Percentiles rank a stretch among this genome's conserved stretches.
Conservation (phyloP, 1,284 basidiomycete species). For the Leccinum angustisporum region DNA sequence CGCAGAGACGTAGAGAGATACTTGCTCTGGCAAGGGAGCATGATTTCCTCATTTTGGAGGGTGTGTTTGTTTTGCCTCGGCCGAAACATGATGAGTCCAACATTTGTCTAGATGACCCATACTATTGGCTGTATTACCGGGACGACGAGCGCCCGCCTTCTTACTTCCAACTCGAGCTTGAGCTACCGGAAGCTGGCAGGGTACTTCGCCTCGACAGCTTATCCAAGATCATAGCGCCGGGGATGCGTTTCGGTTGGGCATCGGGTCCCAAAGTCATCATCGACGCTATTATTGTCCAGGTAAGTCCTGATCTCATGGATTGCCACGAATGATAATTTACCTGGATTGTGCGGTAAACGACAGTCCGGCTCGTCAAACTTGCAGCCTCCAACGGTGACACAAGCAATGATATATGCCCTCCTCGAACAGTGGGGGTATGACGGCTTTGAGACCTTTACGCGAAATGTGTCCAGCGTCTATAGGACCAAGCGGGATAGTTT, state of each 20-base stretch:
- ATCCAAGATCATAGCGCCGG: slow-evolving; percentile 53
- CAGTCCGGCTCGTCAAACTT: slow-evolving; percentile 73
- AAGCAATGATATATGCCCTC: slow-evolving; percentile 63
- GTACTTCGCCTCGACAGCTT: too few relatives aligned
- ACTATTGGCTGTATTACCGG: too few relatives aligned
- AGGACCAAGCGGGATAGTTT: slow-evolving; percentile 71
- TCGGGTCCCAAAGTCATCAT: slow-evolving; percentile 74
- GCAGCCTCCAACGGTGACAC: slow-evolving; percentile 72
- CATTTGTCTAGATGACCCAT: background rate
- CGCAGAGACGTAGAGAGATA: slow-evolving; percentile 71
- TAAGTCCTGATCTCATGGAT: slow-evolving; percentile 30
- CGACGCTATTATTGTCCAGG: slow-evolving; percentile 70
- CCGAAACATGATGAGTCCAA: background rate
- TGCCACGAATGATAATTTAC: background rate
- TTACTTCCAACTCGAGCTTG: too few relatives aligned
- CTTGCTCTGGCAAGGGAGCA: slow-evolving; percentile 70
- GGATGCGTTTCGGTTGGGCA: slow-evolving; percentile 76
- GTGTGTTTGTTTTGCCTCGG: slow-evolving; percentile 29
- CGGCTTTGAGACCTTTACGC: slow-evolving; percentile 73
- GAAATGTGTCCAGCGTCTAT: slow-evolving; percentile 73
- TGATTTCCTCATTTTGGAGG: slow-evolving; percentile 80
- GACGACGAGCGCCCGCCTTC: too few relatives aligned
- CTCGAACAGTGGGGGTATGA: slow-evolving; percentile 75
- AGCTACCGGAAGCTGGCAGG: too few relatives aligned
- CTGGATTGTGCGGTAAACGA: slow-evolving; percentile 22